These are phyloP conservation scores for Quercus tomentella DNA, from an alignment of 331 rosid species.

Conservation along the genomic window DNA sequence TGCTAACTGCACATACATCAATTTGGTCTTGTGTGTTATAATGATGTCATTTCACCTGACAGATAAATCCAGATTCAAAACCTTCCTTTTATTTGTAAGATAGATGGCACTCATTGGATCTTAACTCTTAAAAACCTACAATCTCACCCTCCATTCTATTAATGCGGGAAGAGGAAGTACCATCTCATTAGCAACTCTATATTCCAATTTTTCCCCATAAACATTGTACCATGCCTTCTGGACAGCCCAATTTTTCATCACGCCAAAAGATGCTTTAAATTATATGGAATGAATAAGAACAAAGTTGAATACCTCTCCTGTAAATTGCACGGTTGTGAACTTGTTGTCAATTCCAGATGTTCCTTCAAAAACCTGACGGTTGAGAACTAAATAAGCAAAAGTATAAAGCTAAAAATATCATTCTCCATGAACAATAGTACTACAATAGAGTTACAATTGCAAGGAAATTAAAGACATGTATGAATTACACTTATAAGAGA, in stretches of 20 bases:
- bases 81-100: no score
- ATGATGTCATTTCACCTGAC: background rate
- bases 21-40: background rate
- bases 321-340: slow-evolving; percentile 58
- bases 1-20: slow-evolving; percentile 5
- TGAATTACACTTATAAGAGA: background rate
- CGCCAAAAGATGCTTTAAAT: background rate
- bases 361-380: slow-evolving; percentile 35
- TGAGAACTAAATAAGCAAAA: background rate
- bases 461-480: background rate
- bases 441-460: background rate
- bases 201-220: background rate
- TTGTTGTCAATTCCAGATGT: slow-evolving; percentile 68
- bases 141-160: no score
- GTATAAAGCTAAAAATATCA: background rate
- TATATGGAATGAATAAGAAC: slow-evolving; percentile 8
- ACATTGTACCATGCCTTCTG: background rate
- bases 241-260: background rate
- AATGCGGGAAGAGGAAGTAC: no score
- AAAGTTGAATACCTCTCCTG: slow-evolving; percentile 50
- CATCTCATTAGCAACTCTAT: no score
- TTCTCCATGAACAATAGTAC: slow-evolving; percentile 5
- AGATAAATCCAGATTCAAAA: background rate
- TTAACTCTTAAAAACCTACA: no score
- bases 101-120: no score